Conservation (phyloP, 2,329 filamentous ascomycete species). For the Colletotrichum orbiculare region DNA sequence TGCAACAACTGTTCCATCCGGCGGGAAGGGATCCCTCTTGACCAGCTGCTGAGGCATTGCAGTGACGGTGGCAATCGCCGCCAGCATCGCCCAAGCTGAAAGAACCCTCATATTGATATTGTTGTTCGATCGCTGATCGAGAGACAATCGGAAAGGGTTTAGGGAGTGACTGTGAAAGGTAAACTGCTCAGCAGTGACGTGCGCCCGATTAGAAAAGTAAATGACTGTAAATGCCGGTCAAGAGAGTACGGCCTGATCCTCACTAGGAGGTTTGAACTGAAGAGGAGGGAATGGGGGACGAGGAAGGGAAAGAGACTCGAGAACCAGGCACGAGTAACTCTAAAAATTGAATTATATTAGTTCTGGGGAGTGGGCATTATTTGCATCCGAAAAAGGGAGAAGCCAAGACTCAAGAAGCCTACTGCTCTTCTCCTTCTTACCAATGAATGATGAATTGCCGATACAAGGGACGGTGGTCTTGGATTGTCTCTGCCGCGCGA, state of each 20-base stretch:
- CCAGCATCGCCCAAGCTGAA: conserved; percentile 20
- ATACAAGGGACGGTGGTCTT: background rate
- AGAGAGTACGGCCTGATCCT: conserved; percentile 22
- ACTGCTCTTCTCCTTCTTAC: conserved; percentile 11
- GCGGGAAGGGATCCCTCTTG: conserved; percentile 28
- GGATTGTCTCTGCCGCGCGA: background rate
- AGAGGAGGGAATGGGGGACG: conserved; percentile 13
- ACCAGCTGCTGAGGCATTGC: conserved; percentile 28
- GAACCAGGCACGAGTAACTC: conserved; percentile 14
- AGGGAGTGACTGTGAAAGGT: conserved; percentile 20
- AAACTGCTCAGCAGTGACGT: conserved; percentile 31
- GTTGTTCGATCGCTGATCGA: background rate
- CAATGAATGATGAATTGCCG: conserved; percentile 23
- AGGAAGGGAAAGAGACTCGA: conserved; percentile 4
- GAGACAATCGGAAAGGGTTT: background rate
- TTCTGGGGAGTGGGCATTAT: conserved; percentile 10
- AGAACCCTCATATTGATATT: conserved; percentile 23
- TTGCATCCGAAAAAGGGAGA: conserved; percentile 11
- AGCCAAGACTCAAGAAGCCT: conserved; percentile 23
- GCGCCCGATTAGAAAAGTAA: conserved; percentile 20
- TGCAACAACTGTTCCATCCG: conserved; percentile 27
- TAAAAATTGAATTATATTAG: conserved; percentile 34
- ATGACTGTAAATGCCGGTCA: conserved; percentile 28
- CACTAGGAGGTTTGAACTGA: conserved; percentile 22
- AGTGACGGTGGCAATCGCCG: conserved; percentile 17